A percentile compares a stretch with the other conserved stretches of the same genome.
phyloP scores from a whole-genome alignment of 2,329 filamentous ascomycete species.

The Paraphaeosphaeria minitans region DNA sequence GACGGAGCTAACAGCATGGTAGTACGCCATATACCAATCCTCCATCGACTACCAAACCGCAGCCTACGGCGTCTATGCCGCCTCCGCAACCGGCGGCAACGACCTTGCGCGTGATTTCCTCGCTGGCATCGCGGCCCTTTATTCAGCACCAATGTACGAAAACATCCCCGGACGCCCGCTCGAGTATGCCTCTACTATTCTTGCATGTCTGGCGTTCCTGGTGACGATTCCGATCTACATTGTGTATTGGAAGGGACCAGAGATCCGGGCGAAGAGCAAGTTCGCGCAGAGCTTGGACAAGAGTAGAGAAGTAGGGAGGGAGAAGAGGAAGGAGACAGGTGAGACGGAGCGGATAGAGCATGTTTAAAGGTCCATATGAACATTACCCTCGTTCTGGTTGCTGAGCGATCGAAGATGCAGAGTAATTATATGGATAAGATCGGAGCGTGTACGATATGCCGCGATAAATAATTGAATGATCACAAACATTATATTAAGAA shows the following conservation, averaged over 20 bases:
- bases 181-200: constrained; percentile 60
- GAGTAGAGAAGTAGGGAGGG: constrained; percentile 32
- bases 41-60: constrained; percentile 80
- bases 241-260: constrained; percentile 62
- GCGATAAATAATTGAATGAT: not conserved
- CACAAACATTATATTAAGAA: not conserved
- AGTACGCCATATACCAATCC: constrained; percentile 73
- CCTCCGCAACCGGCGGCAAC: constrained; percentile 76
- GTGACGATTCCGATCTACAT: constrained; percentile 60
- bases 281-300: constrained; percentile 56
- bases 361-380: not conserved
- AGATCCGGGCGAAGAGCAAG: constrained; percentile 56
- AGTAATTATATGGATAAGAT: no score
- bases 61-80: constrained; percentile 73
- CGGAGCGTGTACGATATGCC: not conserved
- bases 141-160: constrained; percentile 60
- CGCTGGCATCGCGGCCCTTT: constrained; percentile 72
- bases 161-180: constrained; percentile 50
- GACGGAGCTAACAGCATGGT: not conserved
- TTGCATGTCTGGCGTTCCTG: constrained; percentile 56
- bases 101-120: constrained; percentile 76
- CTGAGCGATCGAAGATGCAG: not conserved
- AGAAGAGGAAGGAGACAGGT: constrained; percentile 32
- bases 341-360: constrained; percentile 14
- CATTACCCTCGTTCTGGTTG: not conserved